These are phyloP conservation scores for Ustanciosporium gigantosporum DNA, from an alignment of 1,284 basidiomycete species.

Conservation along the genomic window DNA sequence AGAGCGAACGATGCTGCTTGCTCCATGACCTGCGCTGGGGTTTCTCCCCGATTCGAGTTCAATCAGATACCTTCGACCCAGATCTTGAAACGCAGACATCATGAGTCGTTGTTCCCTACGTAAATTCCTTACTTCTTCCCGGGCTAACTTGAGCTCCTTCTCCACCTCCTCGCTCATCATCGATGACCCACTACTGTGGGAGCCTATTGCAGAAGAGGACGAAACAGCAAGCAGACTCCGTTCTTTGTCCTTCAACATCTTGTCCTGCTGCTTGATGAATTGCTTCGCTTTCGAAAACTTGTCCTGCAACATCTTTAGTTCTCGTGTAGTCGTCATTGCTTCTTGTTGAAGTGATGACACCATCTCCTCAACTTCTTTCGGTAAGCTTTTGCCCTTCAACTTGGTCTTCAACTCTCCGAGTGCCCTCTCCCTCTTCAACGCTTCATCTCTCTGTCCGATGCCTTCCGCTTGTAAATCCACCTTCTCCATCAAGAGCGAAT, in stretches of 20 bases:
- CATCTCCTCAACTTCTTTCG: constrained; percentile 77
- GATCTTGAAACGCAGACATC: constrained; percentile 37
- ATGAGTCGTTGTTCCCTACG: constrained; percentile 41
- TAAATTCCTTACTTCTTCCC: constrained; percentile 22
- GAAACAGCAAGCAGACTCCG: constrained; percentile 10
- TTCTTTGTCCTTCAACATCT: constrained; percentile 51
- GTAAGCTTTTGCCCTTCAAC: constrained; percentile 66
- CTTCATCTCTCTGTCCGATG: constrained; percentile 53
- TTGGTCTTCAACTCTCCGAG: constrained; percentile 66
- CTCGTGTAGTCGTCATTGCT: constrained; percentile 72
- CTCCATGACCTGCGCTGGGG: constrained; percentile 14
- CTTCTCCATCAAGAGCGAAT: constrained; percentile 79
- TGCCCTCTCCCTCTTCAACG: constrained; percentile 38
- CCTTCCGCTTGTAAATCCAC: constrained; percentile 73
- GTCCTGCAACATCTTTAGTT: constrained; percentile 73
- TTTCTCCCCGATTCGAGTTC: constrained; percentile 37
- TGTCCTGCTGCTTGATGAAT: constrained; percentile 89
- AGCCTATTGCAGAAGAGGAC: not conserved
- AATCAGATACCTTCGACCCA: constrained; percentile 35
- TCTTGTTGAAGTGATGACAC: constrained; percentile 78
- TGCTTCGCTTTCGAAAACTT: constrained; percentile 81
- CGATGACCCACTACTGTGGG: too few relatives aligned
- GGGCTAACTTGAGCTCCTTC: constrained; percentile 16
- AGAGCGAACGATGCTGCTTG: too few relatives aligned
- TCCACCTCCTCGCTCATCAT: constrained; percentile 14